Conservation (phyloP, 2,329 filamentous ascomycete species). For the Phialemoniopsis sp. region DNA sequence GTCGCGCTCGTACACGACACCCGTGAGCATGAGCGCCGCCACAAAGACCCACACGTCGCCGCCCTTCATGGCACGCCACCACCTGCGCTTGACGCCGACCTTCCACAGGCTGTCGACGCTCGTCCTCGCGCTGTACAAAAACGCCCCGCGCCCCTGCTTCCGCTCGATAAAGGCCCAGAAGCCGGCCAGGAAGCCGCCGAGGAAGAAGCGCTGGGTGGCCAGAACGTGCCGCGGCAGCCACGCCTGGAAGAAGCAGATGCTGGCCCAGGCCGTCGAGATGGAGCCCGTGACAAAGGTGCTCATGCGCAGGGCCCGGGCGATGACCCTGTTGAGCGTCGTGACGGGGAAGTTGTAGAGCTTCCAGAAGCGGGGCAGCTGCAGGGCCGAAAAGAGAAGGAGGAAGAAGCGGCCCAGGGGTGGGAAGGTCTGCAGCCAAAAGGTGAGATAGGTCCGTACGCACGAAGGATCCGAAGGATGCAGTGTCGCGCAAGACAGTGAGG, state of each 20-base stretch:
- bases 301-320: slow-evolving; percentile 67
- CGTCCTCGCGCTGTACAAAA: slow-evolving; percentile 74
- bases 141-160: slow-evolving; percentile 59
- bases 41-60: slow-evolving; percentile 86
- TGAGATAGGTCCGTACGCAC: slow-evolving; percentile 80
- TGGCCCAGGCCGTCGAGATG: slow-evolving; percentile 85
- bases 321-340: slow-evolving; percentile 60
- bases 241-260: slow-evolving; percentile 82
- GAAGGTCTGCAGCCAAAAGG: slow-evolving; percentile 82
- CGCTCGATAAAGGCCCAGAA: slow-evolving; percentile 79
- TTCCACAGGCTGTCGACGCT: slow-evolving; percentile 86
- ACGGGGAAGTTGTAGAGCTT: slow-evolving; percentile 66
- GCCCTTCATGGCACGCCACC: slow-evolving; percentile 79
- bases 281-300: slow-evolving; percentile 75
- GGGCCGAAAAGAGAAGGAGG: slow-evolving; percentile 66
- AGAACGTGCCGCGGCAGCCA: slow-evolving; percentile 71
- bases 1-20: slow-evolving; percentile 71
- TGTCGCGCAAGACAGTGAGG: slow-evolving; percentile 80
- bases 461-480: slow-evolving; percentile 86
- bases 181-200: slow-evolving; percentile 81
- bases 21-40: slow-evolving; percentile 70
- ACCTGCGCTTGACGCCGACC: slow-evolving; percentile 83
- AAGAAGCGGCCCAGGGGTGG: slow-evolving; percentile 75
- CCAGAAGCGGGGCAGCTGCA: slow-evolving; percentile 67
- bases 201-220: slow-evolving; percentile 82